Base-by-base conservation (phyloP, 164 flowering plant genomes). In the Buxus sempervirens region DNA sequence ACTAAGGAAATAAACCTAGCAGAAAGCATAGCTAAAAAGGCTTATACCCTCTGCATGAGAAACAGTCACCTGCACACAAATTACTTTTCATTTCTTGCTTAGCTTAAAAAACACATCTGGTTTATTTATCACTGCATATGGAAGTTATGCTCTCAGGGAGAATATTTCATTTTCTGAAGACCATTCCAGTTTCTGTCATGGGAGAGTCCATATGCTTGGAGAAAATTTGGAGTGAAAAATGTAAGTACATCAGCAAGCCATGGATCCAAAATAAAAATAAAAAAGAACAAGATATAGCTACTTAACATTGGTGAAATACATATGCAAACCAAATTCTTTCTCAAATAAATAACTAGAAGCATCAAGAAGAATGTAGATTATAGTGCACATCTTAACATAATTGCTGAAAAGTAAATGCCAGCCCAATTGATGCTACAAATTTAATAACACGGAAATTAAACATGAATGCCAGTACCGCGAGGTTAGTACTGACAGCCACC, bases 401-500 rank as follows among this genome's bases (percentile, higher is more conserved):
- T 10, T 45, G 18, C 18, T 10, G 12, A 45, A 4, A 15, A 15
- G 51, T 10, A 10, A 10, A 45, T 10, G 1, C n/a, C 16, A 45
- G 51, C 13, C 51, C 51, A 45, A 45, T 6, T 5, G 7, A 45
- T 45, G 51, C 51, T 45, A 10, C 1, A 45, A 45, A 2, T 45
- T 45, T 45, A 45, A 45, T 15, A 45, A 6, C 14, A 10, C 18
- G 12, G 18, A 45, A 15, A 45, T 26, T 26, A 15, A 58, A 21
- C 51, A 48, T 68, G 74, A 49, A 62, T 64, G 49, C 48, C 26
- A 16, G 69, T 87, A 95, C 97, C 89, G 69, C 63, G 22, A 92
- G 87, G 73, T 95, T 95, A 42, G 99, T 95, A 72, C 99, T 95
- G 73, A 95, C 97, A 49, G 99, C 99, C 67, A 95, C 97, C 99